A percentile compares a stretch with the other conserved stretches of the same genome.
Conservation (phyloP, 345 rosid species). For the Eutrema japonicum region DNA sequence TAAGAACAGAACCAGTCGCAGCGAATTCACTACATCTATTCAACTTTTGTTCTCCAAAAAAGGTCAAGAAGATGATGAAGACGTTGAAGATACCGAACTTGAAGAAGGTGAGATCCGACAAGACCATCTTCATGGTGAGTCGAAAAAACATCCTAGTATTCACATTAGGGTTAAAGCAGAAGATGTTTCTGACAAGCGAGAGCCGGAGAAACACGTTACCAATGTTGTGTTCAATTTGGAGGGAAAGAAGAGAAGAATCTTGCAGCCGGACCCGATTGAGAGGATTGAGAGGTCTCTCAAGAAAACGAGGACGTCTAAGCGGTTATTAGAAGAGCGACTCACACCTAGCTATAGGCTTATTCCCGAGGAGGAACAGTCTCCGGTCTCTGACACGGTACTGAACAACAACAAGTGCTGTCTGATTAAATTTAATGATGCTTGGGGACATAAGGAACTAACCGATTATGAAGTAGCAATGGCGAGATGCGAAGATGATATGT, state of each 20-base stretch:
- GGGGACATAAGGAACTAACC: background rate
- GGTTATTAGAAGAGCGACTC: background rate
- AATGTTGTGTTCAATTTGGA: background rate
- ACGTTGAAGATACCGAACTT: background rate
- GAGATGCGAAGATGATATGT: slow-evolving; percentile 26
- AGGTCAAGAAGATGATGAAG: background rate
- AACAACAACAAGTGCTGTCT: background rate
- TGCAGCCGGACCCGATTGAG: background rate
- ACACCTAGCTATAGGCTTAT: slow-evolving; percentile 8
- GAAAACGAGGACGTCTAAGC: background rate
- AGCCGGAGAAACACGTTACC: background rate
- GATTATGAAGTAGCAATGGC: background rate
- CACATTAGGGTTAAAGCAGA: slow-evolving; percentile 1
- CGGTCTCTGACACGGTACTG: background rate
- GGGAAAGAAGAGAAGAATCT: slow-evolving; percentile 11
- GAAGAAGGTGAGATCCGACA: slow-evolving; percentile 17
- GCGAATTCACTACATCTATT: background rate
- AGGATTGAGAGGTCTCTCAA: background rate
- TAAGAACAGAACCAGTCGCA: background rate
- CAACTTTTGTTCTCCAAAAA: background rate
- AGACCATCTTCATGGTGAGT: background rate
- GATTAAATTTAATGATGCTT: too few relatives aligned
- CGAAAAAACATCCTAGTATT: background rate
- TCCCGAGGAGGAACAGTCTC: background rate
- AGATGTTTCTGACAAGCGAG: background rate